phyloP scores from a whole-genome alignment of 768 basidiomycete species.

The Podaxis rugospora region DNA sequence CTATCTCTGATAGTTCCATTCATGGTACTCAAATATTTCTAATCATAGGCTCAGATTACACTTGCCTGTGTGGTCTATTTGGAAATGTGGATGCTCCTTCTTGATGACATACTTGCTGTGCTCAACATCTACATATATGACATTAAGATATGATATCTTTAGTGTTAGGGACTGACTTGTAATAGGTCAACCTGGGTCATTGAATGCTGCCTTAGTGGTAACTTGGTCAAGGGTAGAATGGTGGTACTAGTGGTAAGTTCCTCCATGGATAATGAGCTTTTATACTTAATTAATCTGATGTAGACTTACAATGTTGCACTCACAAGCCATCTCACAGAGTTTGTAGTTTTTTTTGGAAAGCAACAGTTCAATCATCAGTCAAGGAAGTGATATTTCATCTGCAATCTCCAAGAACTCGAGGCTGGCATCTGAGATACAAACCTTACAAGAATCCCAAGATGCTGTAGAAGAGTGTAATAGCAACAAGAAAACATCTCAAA shows the following conservation, averaged over 20 bases:
- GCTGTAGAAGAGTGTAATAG: constrained; percentile 22
- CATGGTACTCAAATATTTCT: neutral
- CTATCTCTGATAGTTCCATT: neutral
- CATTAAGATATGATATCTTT: neutral
- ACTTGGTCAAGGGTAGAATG: constrained; percentile 74
- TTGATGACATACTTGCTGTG: constrained; percentile 74
- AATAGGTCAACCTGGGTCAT: constrained; percentile 83
- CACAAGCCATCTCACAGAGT: constrained; percentile 47
- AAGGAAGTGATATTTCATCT: constrained; percentile 46
- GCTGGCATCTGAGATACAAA: constrained; percentile 25
- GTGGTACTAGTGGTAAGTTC: constrained; percentile 69
- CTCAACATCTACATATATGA: constrained; percentile 37
- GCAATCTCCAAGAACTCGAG: constrained; percentile 36
- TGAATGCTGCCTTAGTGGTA: constrained; percentile 73
- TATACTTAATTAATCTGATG: neutral
- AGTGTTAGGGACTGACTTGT: constrained; percentile 14
- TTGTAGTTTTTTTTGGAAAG: constrained; percentile 50
- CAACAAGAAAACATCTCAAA: constrained; percentile 11
- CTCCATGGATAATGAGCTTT: neutral
- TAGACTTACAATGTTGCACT: constrained; percentile 53
- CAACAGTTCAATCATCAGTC: constrained; percentile 45
- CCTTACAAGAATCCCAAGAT: constrained; percentile 19
- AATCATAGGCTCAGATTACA: constrained; percentile 37
- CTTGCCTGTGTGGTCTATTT: constrained; percentile 45
- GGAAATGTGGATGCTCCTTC: constrained; percentile 53